Evolutionary conservation across 75 land plant species (phyloP), one percentile per base, ranked within the genome.

Genomic region (Pseudotsuga menziesii): DNA sequence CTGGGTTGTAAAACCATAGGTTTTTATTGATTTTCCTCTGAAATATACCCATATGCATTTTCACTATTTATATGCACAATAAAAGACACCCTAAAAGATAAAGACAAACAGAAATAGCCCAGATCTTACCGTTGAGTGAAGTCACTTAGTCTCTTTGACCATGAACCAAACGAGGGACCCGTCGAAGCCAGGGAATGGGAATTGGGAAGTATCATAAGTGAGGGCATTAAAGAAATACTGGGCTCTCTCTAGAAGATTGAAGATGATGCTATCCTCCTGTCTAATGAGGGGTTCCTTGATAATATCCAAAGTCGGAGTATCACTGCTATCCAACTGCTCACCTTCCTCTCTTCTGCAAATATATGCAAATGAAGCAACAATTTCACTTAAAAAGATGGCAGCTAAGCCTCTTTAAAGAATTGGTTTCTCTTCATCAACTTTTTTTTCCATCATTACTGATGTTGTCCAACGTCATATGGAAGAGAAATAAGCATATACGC

Each of bases 241-340:
- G 55, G 98, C 88, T 72, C 99, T 88, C 81, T 95, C 96, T 39
- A 97, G 73, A 23, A 97, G 91, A 64, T 87, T 80, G 71, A 88
- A 97, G 74, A 97, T 97, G 14, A 97, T 95, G 82, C 90, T 97
- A 27, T 97, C 98, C 82, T 97, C 99, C 78, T 97, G 99, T 48
- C 89, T 84, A 16, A 97, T 91, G 57, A 97, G 80, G 11, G 94
- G 95, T 56, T 84, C 81, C 54, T 98, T 82, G 25, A 97, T 93
- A 11, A 61, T 77, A 7, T 91, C 94, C 19, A 97, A 79, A 2
- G 96, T 95, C 84, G 93, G 78, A 81, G 73, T 87, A 73, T 83
- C 82, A 78, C 91, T 91, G 62, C 80, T 79, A 79, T 91, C 93
- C 52, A 87, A 81, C 66, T 89, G 84, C 16, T 73, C 79, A 22